Evolutionary conservation across 306 rosid genomes (phyloP), one percentile per base, ranked within the genome.

Genomic region (Dryas alaskensis): DNA sequence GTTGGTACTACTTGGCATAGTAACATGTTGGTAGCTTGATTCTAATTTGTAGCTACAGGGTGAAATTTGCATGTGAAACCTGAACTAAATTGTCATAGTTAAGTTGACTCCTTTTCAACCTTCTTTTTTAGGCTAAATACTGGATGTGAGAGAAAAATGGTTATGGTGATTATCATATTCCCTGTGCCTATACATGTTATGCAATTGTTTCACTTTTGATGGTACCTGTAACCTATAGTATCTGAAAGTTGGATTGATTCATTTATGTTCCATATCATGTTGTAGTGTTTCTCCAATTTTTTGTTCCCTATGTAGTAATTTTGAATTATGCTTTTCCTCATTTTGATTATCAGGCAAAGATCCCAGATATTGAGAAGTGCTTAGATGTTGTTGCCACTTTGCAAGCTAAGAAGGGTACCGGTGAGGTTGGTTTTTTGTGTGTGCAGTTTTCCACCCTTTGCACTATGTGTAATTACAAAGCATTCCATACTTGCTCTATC

Each of bases 281-380:
- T 70, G 2, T 70, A 9, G 14, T 70, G 75, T 19, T 70, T 72
- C 48, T 59, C 67, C 47, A 31, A 37, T 57, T 48, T 4, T 45
- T 46, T 31, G 2, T 19, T 14, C 10, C 67, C 37, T 47, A 27
- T 59, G 50, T 22, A 40, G 12, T 42, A 1, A 14, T 45, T 7
- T 70, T 16, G 57, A n/a, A 11, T 45, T 17, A 10, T 63, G 9
- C 0, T 64, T 76, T 83, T 81, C 17, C 27, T 76, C 81, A 50
- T 67, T 60, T 62, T 78, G 55, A 53, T 81, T 83, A 40, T 48
- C 86, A 95, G 99, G 99, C 98, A 64, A 95, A 95, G 86, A 92
- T 95, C 50, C 97, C 98, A 22, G 98, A 94, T 84, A 94, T 94
- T 69, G 91, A 83, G 66, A 95, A 95, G 84, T 94, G 97, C 86